Percentiles rank a stretch among this genome's conserved stretches.
phyloP scores from a whole-genome alignment of 176 grass and related monocot species.

The Phoenix dactylifera region DNA sequence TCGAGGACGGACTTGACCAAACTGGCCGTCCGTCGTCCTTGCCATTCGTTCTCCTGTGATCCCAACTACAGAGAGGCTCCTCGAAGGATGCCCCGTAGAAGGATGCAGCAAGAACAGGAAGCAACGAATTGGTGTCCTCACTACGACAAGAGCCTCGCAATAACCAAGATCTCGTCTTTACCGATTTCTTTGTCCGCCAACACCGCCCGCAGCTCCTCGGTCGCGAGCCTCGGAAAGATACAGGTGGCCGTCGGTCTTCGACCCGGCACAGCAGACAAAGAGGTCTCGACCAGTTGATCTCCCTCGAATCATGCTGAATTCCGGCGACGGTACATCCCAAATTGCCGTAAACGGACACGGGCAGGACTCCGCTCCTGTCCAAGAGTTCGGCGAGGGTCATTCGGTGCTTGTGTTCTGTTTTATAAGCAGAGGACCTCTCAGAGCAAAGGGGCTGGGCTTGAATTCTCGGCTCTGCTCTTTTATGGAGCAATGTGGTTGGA shows the following conservation, averaged over 20 bases:
- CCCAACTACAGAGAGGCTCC: slow-evolving; percentile 53
- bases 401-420: slow-evolving; percentile 42
- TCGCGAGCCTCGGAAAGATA: slow-evolving; percentile 72
- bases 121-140: slow-evolving; percentile 42
- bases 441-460: slow-evolving; percentile 27
- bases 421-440: slow-evolving; percentile 30
- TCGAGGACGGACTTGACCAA: slow-evolving; percentile 83
- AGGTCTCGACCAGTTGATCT: slow-evolving; percentile 70
- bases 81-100: slow-evolving; percentile 66
- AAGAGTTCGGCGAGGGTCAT: slow-evolving; percentile 93
- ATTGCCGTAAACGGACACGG: slow-evolving; percentile 64
- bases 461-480: slow-evolving; percentile 20
- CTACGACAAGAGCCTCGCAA: slow-evolving; percentile 76
- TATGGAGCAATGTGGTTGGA: not conserved
- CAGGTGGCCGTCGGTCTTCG: slow-evolving; percentile 31
- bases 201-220: slow-evolving; percentile 70
- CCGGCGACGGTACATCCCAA: slow-evolving; percentile 68
- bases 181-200: slow-evolving; percentile 74
- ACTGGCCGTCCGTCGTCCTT: slow-evolving; percentile 52
- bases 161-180: slow-evolving; percentile 64
- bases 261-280: slow-evolving; percentile 47
- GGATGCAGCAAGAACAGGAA: slow-evolving; percentile 55
- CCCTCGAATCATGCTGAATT: slow-evolving; percentile 57
- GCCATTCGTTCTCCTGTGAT: slow-evolving; percentile 56
- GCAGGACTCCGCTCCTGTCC: slow-evolving; percentile 80